Conservation (phyloP, 2,329 filamentous ascomycete species). For the Botrytis sinoallii region DNA sequence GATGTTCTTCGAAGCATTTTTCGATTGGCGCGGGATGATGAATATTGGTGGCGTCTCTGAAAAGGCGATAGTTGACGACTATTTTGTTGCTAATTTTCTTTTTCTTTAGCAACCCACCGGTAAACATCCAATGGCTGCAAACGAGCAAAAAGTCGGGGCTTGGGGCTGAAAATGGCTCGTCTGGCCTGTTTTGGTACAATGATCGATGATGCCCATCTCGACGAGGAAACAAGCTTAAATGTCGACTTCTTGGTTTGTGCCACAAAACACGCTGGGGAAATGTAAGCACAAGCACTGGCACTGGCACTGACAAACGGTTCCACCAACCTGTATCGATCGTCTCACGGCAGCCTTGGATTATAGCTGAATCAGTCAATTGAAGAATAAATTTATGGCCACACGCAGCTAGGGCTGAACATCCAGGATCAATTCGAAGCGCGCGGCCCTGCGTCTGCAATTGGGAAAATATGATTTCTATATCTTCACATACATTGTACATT, state of each 20-base stretch:
- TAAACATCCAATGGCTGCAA: background rate
- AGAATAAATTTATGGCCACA: background rate
- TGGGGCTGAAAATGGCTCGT: slow-evolving; percentile 21
- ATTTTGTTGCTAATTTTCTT: background rate
- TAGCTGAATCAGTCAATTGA: slow-evolving; percentile 15
- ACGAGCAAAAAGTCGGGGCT: background rate
- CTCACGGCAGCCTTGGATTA: slow-evolving; percentile 9
- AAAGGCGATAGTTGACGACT: background rate
- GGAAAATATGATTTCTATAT: background rate
- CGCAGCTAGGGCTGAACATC: slow-evolving; percentile 18
- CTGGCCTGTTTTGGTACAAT: slow-evolving; percentile 10
- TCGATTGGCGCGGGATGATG: background rate
- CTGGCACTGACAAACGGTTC: slow-evolving; percentile 8
- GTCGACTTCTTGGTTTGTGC: slow-evolving; percentile 6
- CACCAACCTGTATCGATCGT: slow-evolving; percentile 6
- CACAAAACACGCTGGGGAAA: slow-evolving; percentile 6
- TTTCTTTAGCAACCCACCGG: background rate
- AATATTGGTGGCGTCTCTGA: slow-evolving; percentile 18
- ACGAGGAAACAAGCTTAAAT: slow-evolving; percentile 18
- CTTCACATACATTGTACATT: background rate
- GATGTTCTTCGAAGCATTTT: background rate
- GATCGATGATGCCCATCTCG: background rate
- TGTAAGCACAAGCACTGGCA: background rate
- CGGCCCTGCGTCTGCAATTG: slow-evolving; percentile 16
- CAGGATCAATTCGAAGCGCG: slow-evolving; percentile 12